Base-by-base conservation (phyloP, 2,329 filamentous ascomycete species). In the Shiraia bambusicola region DNA sequence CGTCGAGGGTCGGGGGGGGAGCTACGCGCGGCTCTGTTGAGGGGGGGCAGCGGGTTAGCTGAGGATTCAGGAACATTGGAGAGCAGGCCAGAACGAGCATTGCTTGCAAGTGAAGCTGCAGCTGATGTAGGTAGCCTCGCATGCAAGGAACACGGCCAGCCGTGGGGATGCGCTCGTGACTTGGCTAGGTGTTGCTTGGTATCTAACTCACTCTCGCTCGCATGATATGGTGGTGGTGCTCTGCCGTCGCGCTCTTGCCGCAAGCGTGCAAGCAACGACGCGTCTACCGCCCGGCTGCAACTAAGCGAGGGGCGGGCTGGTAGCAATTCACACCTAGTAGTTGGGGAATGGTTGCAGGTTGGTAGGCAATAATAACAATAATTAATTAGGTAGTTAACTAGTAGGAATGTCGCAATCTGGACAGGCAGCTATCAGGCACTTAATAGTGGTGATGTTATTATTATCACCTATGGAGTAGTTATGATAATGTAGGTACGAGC, bases 161-260 rank as follows among this genome's bases (percentile, higher is more conserved):
- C 28, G 28, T 37, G 34, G 17, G 39, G 28, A 39, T 34, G 34
- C 29, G 48, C 42, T 53, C 49, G 56, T 52, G 52, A 56, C 52
- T 56, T 53, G 48, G 50, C 45, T 39, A 65, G n/a, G n/a, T n/a
- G n/a, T n/a, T n/a, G n/a, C n/a, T n/a, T n/a, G n/a, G n/a, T n/a
- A n/a, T n/a, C n/a, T n/a, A n/a, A n/a, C 60, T 59, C 41, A 67
- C 65, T 63, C 54, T 67, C 63, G 19, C 19, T 22, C 19, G 4
- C 19, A 22, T 22, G 19, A 22, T 22, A 65, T 64, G 57, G 54
- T 63, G 58, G 65, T 64, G 57, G 54, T 63, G 58, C 46, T 45
- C 38, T 40, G 37, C 19, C 19, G 46, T 52, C 54, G 55, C 52
- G 53, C 51, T 49, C 47, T 42, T 56, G 40, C 49, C 45, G 56